Base-by-base conservation (phyloP, 2,329 filamentous ascomycete species). In the Helicocarpus griseus region DNA sequence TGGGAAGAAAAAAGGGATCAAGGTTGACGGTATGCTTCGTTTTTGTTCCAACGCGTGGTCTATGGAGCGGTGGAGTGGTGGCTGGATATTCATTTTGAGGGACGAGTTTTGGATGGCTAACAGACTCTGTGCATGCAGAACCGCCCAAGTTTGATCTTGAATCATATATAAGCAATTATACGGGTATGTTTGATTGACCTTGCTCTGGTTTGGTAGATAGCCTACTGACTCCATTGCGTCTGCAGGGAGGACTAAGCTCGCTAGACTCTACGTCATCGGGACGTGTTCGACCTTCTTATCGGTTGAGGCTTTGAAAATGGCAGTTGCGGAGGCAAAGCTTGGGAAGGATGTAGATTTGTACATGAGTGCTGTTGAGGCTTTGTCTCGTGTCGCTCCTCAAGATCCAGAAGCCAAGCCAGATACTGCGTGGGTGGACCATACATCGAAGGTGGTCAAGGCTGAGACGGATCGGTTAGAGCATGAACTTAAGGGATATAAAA, bases 401-500 rank as follows among this genome's bases (percentile, higher is more conserved):
- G 86, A 93, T 45, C 74, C 81, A 0, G 83, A 90, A 56, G 83
- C 85, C 2, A 63, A 69, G 1, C 73, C 76, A 51, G 89, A 97
- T 62, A 72, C 76, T 21, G 72, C 73, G n/a, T 97, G 91, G 91
- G 77, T 85, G n/a, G 78, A 85, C 6, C 75, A 72, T 53, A 85
- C 79, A 35, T 80, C 83, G 21, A 80, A 80, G 56, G 73, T 78
- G 48, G 87, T 90, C 60, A 80, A 80, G 58, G 71, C 73, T 1
- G 86, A 95, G 67, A 84, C 84, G 0, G 76, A 81, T 51, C 80
- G 86, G n/a, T 75, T 97, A 51, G 89, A 96, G 64, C 74, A 79
- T 14, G 89, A 97, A 68, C 75, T 98, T 19, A 90, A 89, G 67
- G 85, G 85, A 1, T 97, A 97, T 69, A 95, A 93, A 71, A 95